These are phyloP conservation scores for Boletus rubropictus DNA, from an alignment of 768 basidiomycete species.

Conservation along the genomic window DNA sequence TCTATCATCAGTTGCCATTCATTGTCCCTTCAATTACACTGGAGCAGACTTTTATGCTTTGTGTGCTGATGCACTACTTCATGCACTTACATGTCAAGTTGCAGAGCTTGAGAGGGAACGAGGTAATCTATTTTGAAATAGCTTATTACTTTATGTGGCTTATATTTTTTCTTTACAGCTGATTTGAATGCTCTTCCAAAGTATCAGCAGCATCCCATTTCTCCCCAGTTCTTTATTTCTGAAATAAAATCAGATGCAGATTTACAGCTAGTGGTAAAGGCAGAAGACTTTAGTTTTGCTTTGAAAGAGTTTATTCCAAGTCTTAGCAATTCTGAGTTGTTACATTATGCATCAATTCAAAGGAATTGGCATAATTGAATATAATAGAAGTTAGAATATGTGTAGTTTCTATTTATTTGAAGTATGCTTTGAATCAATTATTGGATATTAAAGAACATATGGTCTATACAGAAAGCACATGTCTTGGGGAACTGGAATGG, in stretches of 20 bases:
- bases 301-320: slow-evolving; percentile 69
- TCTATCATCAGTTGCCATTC: slow-evolving; percentile 56
- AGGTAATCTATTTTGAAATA: slow-evolving; percentile 32
- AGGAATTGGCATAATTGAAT: slow-evolving; percentile 12
- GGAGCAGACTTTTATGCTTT: slow-evolving; percentile 98
- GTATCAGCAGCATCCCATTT: slow-evolving; percentile 54
- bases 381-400: background rate
- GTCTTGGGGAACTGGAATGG: no score
- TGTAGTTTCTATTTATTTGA: no score
- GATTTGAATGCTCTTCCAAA: slow-evolving; percentile 43
- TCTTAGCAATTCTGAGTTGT: slow-evolving; percentile 81
- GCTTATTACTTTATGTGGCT: background rate
- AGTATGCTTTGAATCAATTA: no score
- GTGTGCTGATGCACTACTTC: slow-evolving; percentile 93
- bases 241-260: slow-evolving; percentile 72
- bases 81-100: slow-evolving; percentile 89
- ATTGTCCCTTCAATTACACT: slow-evolving; percentile 89
- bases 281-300: slow-evolving; percentile 72
- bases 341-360: slow-evolving; percentile 65
- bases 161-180: slow-evolving; percentile 3
- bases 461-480: no score
- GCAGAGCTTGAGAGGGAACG: slow-evolving; percentile 71
- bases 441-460: no score
- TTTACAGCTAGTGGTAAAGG: slow-evolving; percentile 66
- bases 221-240: slow-evolving; percentile 84